Evolutionary conservation across 345 rosid genomes (phyloP).

Genomic region (Rhodamnia rubescens): DNA sequence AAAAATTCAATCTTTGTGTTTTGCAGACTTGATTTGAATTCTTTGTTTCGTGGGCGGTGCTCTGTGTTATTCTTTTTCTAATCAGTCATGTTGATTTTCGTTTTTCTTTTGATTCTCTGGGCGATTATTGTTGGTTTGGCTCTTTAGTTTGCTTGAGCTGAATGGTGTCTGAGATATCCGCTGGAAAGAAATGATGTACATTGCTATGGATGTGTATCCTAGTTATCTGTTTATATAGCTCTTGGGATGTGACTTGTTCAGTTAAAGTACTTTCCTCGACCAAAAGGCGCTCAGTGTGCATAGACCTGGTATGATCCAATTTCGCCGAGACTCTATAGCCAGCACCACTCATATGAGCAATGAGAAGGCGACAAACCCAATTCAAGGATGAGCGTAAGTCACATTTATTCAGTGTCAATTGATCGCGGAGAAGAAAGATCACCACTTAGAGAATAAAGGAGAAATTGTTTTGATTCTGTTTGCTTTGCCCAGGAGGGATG

Average conservation of each 20-base stretch:
- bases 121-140: neutral
- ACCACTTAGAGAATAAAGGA: neutral
- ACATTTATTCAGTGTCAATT: neutral
- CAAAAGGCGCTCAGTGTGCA: neutral
- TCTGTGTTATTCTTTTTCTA: neutral
- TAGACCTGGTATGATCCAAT: neutral
- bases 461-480: neutral
- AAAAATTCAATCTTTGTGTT: neutral
- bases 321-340: neutral
- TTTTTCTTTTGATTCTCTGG: neutral
- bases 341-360: neutral
- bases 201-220: neutral
- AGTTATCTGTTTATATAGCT: neutral
- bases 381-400: neutral
- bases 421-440: neutral
- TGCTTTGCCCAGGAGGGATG: neutral
- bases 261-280: neutral
- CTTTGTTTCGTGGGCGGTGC: neutral
- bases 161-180: neutral
- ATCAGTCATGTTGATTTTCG: neutral
- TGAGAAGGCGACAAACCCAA: neutral
- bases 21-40: neutral
- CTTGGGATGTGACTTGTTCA: neutral
- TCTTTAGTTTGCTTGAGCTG: neutral
- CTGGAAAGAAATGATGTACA: neutral